Conservation (phyloP, 1,139 yeast species). For the Nakaseomyces kungkrabaensis region DNA sequence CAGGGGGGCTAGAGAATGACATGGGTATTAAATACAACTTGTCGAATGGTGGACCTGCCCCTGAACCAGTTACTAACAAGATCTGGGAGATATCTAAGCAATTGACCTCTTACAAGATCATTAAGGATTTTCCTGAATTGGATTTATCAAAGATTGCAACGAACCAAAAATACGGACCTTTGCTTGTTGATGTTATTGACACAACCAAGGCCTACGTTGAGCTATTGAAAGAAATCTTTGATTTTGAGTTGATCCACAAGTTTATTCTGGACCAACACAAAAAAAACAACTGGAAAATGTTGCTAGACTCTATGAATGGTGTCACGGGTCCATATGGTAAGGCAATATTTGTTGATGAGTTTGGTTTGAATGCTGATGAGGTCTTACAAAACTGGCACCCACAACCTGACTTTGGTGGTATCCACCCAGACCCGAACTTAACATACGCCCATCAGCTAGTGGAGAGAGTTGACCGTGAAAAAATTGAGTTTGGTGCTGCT, state of each 20-base stretch:
- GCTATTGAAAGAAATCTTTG: constrained; percentile 82
- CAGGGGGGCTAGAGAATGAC: constrained; percentile 91
- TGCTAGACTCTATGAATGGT: constrained; percentile 89
- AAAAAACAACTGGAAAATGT: constrained; percentile 50
- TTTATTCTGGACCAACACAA: constrained; percentile 46
- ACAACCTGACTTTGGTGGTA: constrained; percentile 86
- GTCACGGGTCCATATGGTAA: constrained; percentile 95
- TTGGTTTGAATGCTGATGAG: constrained; percentile 55
- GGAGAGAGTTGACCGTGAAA: constrained; percentile 65
- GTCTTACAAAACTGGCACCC: constrained; percentile 75
- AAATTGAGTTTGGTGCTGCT: constrained; percentile 93
- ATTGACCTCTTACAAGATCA: constrained; percentile 51
- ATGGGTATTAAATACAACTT: constrained; percentile 93
- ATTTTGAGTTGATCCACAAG: constrained; percentile 66
- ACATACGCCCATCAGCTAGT: constrained; percentile 89
- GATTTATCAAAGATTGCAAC: constrained; percentile 54
- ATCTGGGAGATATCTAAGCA: constrained; percentile 62
- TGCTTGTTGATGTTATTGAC: constrained; percentile 73
- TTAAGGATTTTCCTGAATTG: constrained; percentile 43
- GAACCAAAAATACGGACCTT: constrained; percentile 36
- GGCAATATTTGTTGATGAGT: constrained; percentile 72
- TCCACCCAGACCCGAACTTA: constrained; percentile 96
- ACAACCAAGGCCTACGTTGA: constrained; percentile 68
- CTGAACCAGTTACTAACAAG: constrained; percentile 83
- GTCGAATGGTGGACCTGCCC: constrained; percentile 98